Percentiles rank a stretch among this genome's conserved stretches.
Conservation (phyloP, 140 eudicot species). For the Oenanthe javanica region DNA sequence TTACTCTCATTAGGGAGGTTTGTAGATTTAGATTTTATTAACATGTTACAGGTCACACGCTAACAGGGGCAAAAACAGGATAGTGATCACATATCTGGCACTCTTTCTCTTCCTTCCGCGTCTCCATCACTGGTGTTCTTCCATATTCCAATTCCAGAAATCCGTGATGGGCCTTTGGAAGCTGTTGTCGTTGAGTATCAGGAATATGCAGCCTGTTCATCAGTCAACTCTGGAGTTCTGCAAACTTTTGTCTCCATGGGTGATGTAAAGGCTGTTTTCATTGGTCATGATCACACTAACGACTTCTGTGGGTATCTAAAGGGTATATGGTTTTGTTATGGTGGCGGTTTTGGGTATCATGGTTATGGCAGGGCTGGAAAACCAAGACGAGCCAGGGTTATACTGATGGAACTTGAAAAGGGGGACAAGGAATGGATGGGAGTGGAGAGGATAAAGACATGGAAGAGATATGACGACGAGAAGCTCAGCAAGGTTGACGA, state of each 20-base stretch:
- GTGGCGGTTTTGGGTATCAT: slow-evolving; percentile 94
- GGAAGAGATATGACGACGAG: slow-evolving; percentile 80
- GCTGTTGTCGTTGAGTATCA: slow-evolving; percentile 47
- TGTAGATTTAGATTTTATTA: slow-evolving; percentile 48
- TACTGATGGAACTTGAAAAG: slow-evolving; percentile 51
- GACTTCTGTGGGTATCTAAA: slow-evolving; percentile 83
- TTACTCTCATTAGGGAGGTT: slow-evolving; percentile 13
- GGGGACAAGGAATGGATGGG: slow-evolving; percentile 70
- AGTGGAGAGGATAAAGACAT: slow-evolving; percentile 65
- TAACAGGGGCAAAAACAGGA: slow-evolving; percentile 55
- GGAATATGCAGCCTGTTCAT: slow-evolving; percentile 73
- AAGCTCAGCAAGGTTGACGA: slow-evolving; percentile 66
- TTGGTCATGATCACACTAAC: slow-evolving; percentile 90
- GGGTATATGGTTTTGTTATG: slow-evolving; percentile 94
- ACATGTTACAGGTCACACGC: slow-evolving; percentile 60
- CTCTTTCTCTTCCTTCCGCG: not conserved
- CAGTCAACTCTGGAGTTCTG: slow-evolving; percentile 66
- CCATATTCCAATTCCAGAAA: slow-evolving; percentile 94
- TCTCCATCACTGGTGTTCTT: slow-evolving; percentile 72
- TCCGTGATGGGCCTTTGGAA: slow-evolving; percentile 41
- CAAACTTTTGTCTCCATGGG: slow-evolving; percentile 63
- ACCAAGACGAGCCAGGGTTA: slow-evolving; percentile 70
- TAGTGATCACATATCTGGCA: slow-evolving; percentile 18
- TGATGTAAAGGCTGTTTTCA: slow-evolving; percentile 76
- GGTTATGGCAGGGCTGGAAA: slow-evolving; percentile 77